A percentile compares a stretch with the other conserved stretches of the same genome.
Conservation (phyloP, 495 filamentous ascomycete genomes). For the Podospora pseudopauciseta region DNA sequence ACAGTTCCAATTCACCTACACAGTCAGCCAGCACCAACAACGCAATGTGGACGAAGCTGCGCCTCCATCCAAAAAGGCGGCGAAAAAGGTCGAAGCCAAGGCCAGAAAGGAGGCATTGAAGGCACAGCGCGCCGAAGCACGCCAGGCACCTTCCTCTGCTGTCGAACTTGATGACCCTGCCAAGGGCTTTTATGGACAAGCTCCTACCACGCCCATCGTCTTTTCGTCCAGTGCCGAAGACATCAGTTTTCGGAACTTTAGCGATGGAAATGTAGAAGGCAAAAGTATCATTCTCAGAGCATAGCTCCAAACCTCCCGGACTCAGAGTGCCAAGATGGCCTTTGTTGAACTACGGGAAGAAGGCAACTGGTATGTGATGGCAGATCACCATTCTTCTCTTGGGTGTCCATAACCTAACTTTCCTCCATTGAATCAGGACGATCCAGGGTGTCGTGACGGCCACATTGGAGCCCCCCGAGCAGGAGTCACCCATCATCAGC, state of each 20-base stretch:
- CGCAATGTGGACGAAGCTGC: conserved; percentile 4
- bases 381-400: too few relatives aligned
- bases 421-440: too few relatives aligned
- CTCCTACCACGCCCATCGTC: too few relatives aligned
- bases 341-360: conserved; percentile 87
- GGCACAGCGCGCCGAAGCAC: conserved; percentile 45
- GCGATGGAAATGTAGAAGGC: conserved; percentile 31
- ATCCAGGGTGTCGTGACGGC: conserved; percentile 69
- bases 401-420: too few relatives aligned
- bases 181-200: too few relatives aligned
- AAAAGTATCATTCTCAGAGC: conserved; percentile 78
- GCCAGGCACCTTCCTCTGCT: conserved; percentile 41
- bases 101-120: conserved; percentile 51
- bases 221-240: too few relatives aligned
- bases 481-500: conserved; percentile 47
- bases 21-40: too few relatives aligned
- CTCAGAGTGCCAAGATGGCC: conserved; percentile 83
- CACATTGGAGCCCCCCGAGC: conserved; percentile 34
- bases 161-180: conserved; percentile 44
- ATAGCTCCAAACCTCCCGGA: conserved; percentile 77
- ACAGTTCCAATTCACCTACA: too few relatives aligned
- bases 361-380: conserved; percentile 52
- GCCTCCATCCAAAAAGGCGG: conserved; percentile 48
- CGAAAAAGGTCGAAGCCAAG: conserved; percentile 52
- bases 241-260: too few relatives aligned